phyloP scores from a whole-genome alignment of 2,329 filamentous ascomycete species.

The Penicillium sp. region DNA sequence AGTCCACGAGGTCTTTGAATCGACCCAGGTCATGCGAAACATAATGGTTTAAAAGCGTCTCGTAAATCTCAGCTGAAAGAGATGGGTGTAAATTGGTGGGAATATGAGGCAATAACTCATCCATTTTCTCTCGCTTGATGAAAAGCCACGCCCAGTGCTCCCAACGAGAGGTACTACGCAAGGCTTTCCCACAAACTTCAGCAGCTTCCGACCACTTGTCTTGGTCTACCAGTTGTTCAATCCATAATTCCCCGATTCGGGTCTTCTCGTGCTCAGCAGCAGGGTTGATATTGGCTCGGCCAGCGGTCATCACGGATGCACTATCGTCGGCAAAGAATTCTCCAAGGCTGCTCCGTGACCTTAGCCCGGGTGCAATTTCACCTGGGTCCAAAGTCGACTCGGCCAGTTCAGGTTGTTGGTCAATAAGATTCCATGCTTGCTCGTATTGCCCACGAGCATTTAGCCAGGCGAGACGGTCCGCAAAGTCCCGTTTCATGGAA shows the following conservation, averaged over 20 bases:
- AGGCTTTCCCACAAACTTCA: constrained; percentile 71
- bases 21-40: constrained; percentile 68
- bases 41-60: constrained; percentile 84
- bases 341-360: constrained; percentile 43
- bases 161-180: constrained; percentile 75
- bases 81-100: constrained; percentile 74
- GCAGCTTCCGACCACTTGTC: constrained; percentile 74
- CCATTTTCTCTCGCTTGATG: constrained; percentile 75
- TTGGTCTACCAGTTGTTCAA: constrained; percentile 72
- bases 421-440: constrained; percentile 80
- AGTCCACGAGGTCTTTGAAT: constrained; percentile 72
- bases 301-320: constrained; percentile 57
- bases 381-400: constrained; percentile 34
- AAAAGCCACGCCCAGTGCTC: constrained; percentile 96
- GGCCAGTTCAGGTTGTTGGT: constrained; percentile 73
- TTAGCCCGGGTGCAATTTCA: constrained; percentile 29
- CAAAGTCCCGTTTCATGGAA: constrained; percentile 76
- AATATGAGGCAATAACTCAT: constrained; percentile 81
- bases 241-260: constrained; percentile 86
- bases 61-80: constrained; percentile 75
- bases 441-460: constrained; percentile 74
- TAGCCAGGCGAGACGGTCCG: constrained; percentile 82
- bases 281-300: constrained; percentile 51
- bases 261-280: constrained; percentile 80
- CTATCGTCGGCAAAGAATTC: constrained; percentile 70